A percentile compares a stretch with the other conserved stretches of the same genome.
phyloP scores from a whole-genome alignment of 441 rosid species.

The Manihot esculenta region DNA sequence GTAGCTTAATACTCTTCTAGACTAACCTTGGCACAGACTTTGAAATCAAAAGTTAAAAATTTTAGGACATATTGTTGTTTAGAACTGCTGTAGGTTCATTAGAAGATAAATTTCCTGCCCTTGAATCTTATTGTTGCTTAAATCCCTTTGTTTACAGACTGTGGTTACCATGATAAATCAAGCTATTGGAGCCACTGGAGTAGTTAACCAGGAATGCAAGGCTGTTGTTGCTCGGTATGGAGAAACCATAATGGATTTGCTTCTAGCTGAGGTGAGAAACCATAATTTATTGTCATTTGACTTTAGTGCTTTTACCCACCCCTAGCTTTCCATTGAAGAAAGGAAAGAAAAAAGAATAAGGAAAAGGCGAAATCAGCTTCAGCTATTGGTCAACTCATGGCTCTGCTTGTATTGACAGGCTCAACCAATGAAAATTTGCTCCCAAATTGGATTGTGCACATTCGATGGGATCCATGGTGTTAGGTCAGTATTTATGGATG shows the following conservation, averaged over 20 bases:
- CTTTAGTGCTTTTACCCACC: not conserved
- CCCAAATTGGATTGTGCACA: conserved; percentile 62
- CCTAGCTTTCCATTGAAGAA: not conserved
- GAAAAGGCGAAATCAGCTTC: not conserved
- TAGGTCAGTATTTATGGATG: conserved; percentile 39
- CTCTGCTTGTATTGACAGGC: conserved; percentile 36
- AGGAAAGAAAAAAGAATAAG: not conserved
- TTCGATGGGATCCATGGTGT: conserved; percentile 61
- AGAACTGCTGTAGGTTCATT: not conserved
- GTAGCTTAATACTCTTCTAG: not conserved
- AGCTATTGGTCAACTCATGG: not conserved
- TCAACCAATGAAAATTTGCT: conserved; percentile 60
- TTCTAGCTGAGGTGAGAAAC: conserved; percentile 51
- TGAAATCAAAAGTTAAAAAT: not conserved
- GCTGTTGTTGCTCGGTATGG: conserved; percentile 66
- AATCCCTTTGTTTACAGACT: conserved; percentile 34
- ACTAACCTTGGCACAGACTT: not conserved
- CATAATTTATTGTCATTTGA: not conserved
- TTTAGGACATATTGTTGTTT: not conserved
- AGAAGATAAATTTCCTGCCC: not conserved
- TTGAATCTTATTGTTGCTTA: not conserved
- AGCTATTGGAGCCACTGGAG: conserved; percentile 83
- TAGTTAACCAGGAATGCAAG: conserved; percentile 75
- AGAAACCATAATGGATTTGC: conserved; percentile 53
- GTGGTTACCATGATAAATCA: conserved; percentile 68